Evolutionary conservation across 495 filamentous ascomycete species (phyloP).

Genomic region (Podospora pseudopauciseta): DNA sequence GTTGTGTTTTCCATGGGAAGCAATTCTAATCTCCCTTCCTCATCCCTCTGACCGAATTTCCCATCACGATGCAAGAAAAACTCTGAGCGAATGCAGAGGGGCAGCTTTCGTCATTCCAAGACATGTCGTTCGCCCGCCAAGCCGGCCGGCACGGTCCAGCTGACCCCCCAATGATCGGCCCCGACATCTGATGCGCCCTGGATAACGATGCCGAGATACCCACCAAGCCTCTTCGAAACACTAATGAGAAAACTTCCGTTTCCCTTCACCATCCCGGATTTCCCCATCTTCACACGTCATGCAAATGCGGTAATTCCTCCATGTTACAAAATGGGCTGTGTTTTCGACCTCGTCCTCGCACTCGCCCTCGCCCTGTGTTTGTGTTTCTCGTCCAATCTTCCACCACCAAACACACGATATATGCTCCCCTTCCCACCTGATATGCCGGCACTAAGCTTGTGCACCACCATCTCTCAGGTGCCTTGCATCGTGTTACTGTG

Average conservation of each 20-base stretch:
- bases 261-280: not conserved
- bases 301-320: not conserved
- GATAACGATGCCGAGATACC: not conserved
- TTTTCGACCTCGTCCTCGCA: too few relatives aligned
- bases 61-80: not conserved
- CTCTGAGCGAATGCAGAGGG: not conserved
- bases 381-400: not conserved
- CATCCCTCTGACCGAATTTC: not conserved
- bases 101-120: not conserved
- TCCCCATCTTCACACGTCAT: not conserved
- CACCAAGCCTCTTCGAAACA: not conserved
- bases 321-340: not conserved
- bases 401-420: too few relatives aligned
- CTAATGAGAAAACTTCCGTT: not conserved
- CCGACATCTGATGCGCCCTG: not conserved
- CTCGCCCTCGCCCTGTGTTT: not conserved
- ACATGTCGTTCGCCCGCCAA: constrained; percentile 8
- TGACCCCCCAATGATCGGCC: constrained; percentile 8
- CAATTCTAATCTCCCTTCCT: not conserved
- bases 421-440: not conserved
- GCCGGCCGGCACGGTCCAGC: constrained; percentile 8
- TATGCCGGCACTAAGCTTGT: not conserved
- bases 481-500: not conserved
- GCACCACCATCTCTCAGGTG: not conserved
- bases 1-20: not conserved